Evolutionary conservation across 257 asterid genomes (phyloP).

Genomic region (Solanum medicagineum): DNA sequence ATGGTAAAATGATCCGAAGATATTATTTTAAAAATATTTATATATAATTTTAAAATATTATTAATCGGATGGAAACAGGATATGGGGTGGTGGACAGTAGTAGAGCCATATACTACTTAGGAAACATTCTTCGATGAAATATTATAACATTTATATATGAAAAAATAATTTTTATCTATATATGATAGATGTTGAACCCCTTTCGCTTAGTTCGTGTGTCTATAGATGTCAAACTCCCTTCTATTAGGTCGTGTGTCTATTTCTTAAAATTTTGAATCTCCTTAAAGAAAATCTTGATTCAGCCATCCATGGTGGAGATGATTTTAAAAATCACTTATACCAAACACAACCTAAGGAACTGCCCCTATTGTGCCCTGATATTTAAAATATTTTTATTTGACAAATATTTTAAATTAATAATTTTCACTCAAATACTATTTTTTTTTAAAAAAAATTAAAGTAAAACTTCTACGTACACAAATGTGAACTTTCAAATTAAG

Average conservation of each 20-base stretch:
- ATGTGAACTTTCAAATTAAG: not conserved
- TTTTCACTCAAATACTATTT: not conserved
- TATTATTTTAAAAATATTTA: not conserved
- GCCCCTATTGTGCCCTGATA: not conserved
- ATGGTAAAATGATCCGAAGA: too few relatives aligned
- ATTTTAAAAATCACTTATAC: not conserved
- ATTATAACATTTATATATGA: too few relatives aligned
- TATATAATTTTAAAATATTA: not conserved
- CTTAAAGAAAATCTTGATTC: too few relatives aligned
- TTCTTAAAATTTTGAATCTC: too few relatives aligned
- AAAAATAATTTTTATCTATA: too few relatives aligned
- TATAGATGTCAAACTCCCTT: too few relatives aligned
- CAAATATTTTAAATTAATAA: not conserved
- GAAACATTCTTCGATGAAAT: too few relatives aligned
- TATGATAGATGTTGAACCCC: too few relatives aligned
- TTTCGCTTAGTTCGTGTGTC: too few relatives aligned
- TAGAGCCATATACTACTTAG: too few relatives aligned
- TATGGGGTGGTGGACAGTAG: not conserved
- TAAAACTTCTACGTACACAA: not conserved
- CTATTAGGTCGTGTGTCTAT: fast-evolving
- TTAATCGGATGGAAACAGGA: not conserved
- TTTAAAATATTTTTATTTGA: not conserved
- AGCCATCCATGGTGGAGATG: too few relatives aligned
- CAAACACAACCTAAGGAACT: not conserved
- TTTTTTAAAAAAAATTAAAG: not conserved